Percentiles rank a stretch among this genome's conserved stretches.
Conservation (phyloP, 2,329 filamentous ascomycete genomes). For the Lasiodiplodia sp. region DNA sequence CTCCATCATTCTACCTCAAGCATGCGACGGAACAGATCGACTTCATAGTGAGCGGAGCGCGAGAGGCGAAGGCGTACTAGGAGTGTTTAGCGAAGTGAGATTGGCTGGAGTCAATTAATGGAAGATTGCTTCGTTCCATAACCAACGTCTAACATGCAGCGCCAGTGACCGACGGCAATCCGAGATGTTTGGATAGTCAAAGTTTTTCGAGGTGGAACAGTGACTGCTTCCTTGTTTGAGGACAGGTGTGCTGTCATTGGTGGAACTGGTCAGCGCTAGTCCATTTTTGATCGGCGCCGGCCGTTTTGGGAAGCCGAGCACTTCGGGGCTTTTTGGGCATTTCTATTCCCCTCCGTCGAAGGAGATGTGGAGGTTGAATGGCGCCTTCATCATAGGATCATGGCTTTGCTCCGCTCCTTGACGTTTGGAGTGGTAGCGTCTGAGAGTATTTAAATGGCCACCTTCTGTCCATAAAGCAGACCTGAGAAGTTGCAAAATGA, state of each 20-base stretch:
- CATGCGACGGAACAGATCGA: neutral
- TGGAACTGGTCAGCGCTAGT: neutral
- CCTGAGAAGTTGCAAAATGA: too few species aligned
- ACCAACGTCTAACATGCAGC: too few species aligned
- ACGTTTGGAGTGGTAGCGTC: neutral
- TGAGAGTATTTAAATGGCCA: neutral
- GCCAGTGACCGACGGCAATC: too few species aligned
- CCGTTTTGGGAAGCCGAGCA: neutral
- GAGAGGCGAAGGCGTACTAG: too few species aligned
- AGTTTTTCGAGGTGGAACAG: neutral
- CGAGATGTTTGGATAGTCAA: neutral
- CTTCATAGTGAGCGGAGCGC: neutral
- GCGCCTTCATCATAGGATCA: neutral
- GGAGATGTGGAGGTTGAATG: neutral
- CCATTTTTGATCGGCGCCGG: neutral
- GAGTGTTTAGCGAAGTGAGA: too few species aligned
- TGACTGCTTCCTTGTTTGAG: neutral
- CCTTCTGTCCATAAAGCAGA: neutral
- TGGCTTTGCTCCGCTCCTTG: neutral
- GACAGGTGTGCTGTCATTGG: neutral
- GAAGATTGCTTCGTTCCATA: too few species aligned
- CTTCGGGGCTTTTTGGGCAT: neutral
- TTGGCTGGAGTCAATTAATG: too few species aligned
- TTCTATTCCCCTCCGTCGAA: neutral
- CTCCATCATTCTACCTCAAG: too few species aligned